Conservation (phyloP, 345 rosid species). For the Eucalyptus coolabah region DNA sequence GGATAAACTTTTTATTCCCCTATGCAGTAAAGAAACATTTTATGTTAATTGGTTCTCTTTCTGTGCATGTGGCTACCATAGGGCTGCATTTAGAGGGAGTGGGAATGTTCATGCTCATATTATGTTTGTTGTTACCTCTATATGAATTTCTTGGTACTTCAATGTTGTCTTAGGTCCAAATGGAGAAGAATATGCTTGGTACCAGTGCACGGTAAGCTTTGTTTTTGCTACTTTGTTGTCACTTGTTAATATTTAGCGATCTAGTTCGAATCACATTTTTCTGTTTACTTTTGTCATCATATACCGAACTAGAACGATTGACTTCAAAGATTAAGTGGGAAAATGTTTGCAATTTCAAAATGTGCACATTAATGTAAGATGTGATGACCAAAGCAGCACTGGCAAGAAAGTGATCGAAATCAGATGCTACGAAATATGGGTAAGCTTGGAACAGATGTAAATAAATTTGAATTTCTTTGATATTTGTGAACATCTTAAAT, state of each 20-base stretch:
- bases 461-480: background rate
- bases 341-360: background rate
- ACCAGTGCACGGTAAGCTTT: constrained; percentile 88
- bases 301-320: background rate
- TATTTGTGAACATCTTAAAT: background rate
- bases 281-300: background rate
- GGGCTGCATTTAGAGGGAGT: background rate
- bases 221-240: background rate
- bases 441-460: background rate
- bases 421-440: background rate
- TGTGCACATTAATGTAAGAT: background rate
- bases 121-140: background rate
- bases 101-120: background rate
- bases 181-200: constrained; percentile 97
- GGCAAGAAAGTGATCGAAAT: background rate
- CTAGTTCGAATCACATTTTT: background rate
- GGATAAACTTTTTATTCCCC: background rate
- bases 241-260: background rate
- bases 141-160: background rate
- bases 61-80: background rate
- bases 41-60: background rate
- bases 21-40: background rate
- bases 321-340: background rate
- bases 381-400: background rate
- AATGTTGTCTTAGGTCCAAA: constrained; percentile 49